phyloP scores from a whole-genome alignment of 2,329 filamentous ascomycete genomes.

The Monilinia laxa region DNA sequence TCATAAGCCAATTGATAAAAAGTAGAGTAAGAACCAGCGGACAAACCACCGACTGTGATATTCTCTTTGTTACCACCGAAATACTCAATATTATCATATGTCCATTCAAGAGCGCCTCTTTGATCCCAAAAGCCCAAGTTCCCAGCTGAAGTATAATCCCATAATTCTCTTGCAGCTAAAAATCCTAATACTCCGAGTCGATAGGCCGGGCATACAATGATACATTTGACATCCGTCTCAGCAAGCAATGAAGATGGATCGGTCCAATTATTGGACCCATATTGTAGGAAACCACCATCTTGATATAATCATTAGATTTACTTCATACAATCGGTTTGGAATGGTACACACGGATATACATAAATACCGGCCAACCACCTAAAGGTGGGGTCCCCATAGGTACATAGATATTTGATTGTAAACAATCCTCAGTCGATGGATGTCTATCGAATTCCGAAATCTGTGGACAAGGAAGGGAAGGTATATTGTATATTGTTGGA shows the following conservation, averaged over 20 bases:
- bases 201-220: conserved; percentile 61
- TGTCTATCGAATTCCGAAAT: neutral
- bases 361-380: conserved; percentile 20
- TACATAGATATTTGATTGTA: conserved; percentile 21
- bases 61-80: conserved; percentile 57
- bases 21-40: conserved; percentile 34
- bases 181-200: conserved; percentile 46
- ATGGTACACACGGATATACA: conserved; percentile 19
- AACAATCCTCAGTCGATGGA: conserved; percentile 19
- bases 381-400: conserved; percentile 11
- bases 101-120: conserved; percentile 57
- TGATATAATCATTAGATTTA: conserved; percentile 27
- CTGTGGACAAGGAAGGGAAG: conserved; percentile 12
- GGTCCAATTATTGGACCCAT: conserved; percentile 15
- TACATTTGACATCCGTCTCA: conserved; percentile 58
- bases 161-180: conserved; percentile 17
- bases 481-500: neutral
- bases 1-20: conserved; percentile 30
- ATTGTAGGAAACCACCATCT: conserved; percentile 49
- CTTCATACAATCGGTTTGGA: neutral
- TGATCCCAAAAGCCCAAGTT: conserved; percentile 57
- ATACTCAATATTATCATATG: conserved; percentile 61
- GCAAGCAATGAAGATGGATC: conserved; percentile 60
- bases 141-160: conserved; percentile 32
- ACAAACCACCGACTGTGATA: conserved; percentile 53